Percentiles rank a stretch among this genome's conserved stretches.
Conservation (phyloP, 306 rosid species). For the Corylus heterophylla region DNA sequence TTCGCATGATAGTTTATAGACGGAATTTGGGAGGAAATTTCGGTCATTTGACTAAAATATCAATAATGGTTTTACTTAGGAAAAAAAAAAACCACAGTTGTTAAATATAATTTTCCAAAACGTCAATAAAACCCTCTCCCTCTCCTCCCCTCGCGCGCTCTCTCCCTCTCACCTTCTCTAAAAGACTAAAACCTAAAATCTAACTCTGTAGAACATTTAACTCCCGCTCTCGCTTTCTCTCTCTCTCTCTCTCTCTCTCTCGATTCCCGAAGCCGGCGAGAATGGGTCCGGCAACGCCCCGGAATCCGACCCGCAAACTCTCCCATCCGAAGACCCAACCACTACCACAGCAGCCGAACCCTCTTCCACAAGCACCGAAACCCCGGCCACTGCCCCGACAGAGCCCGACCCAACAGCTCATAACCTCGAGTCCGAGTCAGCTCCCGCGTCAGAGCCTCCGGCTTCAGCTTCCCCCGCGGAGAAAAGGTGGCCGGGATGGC, state of each 20-base stretch:
- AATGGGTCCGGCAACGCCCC: conserved; percentile 43
- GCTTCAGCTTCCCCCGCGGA: conserved; percentile 30
- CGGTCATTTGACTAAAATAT: no score
- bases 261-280: conserved; percentile 36
- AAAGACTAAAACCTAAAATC: not conserved
- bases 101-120: no score
- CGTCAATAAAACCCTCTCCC: no score
- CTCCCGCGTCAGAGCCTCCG: conserved; percentile 26
- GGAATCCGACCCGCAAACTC: conserved; percentile 15
- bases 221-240: no score
- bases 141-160: no score
- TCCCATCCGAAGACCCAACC: conserved; percentile 4
- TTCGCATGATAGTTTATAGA: no score
- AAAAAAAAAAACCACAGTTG: no score
- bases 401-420: not conserved
- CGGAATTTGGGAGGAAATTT: no score
- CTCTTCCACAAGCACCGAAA: not conserved
- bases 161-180: not conserved
- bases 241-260: not conserved
- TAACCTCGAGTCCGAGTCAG: conserved; percentile 25
- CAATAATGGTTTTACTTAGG: no score
- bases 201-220: not conserved
- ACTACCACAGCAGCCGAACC: not conserved
- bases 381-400: conserved; percentile 8
- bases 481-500: conserved; percentile 95